These are phyloP conservation scores for Teunomyces tritomae DNA, from an alignment of 805 yeast species.

Conservation along the genomic window DNA sequence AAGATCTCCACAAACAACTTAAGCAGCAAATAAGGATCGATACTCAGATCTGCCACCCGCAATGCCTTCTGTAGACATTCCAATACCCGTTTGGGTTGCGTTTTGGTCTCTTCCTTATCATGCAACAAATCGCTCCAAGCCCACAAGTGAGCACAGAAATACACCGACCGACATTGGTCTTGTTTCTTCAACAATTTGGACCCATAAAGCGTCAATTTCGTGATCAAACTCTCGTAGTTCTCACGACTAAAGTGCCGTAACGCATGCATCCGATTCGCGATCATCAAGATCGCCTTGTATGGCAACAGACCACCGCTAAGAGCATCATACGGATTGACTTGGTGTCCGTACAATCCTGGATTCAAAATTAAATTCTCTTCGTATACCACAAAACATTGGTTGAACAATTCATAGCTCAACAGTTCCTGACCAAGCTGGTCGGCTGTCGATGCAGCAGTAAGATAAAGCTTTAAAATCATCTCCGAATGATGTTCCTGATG, in stretches of 20 bases:
- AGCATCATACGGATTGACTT: slow-evolving; percentile 34
- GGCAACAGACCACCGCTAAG: slow-evolving; percentile 48
- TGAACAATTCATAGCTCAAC: slow-evolving; percentile 82
- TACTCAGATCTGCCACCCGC: slow-evolving; percentile 89
- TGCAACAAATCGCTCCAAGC: slow-evolving; percentile 58
- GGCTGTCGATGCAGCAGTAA: slow-evolving; percentile 71
- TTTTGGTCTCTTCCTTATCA: slow-evolving; percentile 27
- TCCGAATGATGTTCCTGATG: slow-evolving; percentile 32
- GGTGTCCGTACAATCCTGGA: slow-evolving; percentile 10
- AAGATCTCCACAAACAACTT: slow-evolving; percentile 88
- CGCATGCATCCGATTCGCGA: slow-evolving; percentile 44
- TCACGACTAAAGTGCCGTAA: slow-evolving; percentile 52
- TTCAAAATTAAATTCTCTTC: slow-evolving; percentile 52
- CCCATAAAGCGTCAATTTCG: slow-evolving; percentile 83
- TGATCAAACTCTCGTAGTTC: slow-evolving; percentile 77
- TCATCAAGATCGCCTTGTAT: slow-evolving; percentile 46
- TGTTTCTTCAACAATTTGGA: slow-evolving; percentile 86
- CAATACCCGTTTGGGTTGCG: slow-evolving; percentile 61
- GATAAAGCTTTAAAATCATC: slow-evolving; percentile 48
- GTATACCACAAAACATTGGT: slow-evolving; percentile 81
- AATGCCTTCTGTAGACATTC: slow-evolving; percentile 89
- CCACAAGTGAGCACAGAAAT: slow-evolving; percentile 88
- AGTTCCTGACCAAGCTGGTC: slow-evolving; percentile 73
- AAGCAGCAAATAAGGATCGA: slow-evolving; percentile 71
- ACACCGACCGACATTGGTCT: slow-evolving; percentile 92